phyloP scores from a whole-genome alignment of 2,329 filamentous ascomycete species.

The Diplocarpon rosae region DNA sequence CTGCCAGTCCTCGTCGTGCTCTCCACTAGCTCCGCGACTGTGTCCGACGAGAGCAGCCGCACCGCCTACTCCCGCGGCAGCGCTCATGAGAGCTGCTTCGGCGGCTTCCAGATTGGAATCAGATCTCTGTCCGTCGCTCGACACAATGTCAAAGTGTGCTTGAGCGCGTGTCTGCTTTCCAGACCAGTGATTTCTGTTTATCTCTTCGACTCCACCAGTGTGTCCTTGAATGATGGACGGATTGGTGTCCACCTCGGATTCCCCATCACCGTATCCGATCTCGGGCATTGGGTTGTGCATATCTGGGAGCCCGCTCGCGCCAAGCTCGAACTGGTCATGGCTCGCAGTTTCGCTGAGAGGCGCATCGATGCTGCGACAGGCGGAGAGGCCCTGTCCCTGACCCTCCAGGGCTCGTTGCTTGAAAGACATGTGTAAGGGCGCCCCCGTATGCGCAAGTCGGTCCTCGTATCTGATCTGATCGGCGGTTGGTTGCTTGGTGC shows the following conservation, averaged over 20 bases:
- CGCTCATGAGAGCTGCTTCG: slow-evolving; percentile 32
- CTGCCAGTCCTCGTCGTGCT: slow-evolving; percentile 54
- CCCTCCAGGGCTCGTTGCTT: slow-evolving; percentile 52
- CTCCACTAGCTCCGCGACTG: slow-evolving; percentile 43
- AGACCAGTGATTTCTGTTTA: slow-evolving; percentile 38
- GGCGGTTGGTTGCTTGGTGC: slow-evolving; percentile 19
- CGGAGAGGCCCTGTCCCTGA: slow-evolving; percentile 41
- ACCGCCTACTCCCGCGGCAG: slow-evolving; percentile 43
- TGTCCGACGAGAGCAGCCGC: slow-evolving; percentile 41
- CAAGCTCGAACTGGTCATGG: slow-evolving; percentile 43
- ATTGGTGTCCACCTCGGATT: slow-evolving; percentile 66
- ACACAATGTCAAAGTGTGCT: slow-evolving; percentile 9
- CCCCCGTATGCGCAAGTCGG: slow-evolving; percentile 30
- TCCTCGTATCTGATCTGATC: slow-evolving; percentile 23
- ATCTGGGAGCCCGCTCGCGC: slow-evolving; percentile 59
- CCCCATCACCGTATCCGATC: slow-evolving; percentile 52
- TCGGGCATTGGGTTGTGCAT: slow-evolving; percentile 64
- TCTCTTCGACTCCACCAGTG: slow-evolving; percentile 35
- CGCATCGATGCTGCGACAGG: slow-evolving; percentile 47
- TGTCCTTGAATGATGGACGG: slow-evolving; percentile 73
- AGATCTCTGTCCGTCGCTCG: slow-evolving; percentile 8
- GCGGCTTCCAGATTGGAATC: slow-evolving; percentile 23
- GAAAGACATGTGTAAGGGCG: slow-evolving; percentile 52
- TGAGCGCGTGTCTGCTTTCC: slow-evolving; percentile 42
- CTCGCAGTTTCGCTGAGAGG: slow-evolving; percentile 36